These are phyloP conservation scores for Pichia cactophila DNA, from an alignment of 1,139 yeast species.

Conservation along the genomic window DNA sequence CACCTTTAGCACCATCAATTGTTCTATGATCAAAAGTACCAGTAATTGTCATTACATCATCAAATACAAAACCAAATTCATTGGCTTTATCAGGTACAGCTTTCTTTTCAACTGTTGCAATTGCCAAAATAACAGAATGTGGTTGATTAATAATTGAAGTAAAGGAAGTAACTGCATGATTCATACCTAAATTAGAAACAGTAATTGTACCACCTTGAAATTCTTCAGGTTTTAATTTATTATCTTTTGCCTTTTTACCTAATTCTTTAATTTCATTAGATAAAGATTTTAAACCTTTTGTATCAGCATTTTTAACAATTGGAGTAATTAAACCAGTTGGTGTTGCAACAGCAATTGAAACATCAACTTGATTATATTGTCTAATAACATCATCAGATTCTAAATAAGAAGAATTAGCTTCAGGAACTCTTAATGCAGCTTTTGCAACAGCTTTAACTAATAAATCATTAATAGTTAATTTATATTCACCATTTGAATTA, in stretches of 20 bases:
- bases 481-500: conserved; percentile 79
- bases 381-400: conserved; percentile 86
- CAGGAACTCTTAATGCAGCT: conserved; percentile 88
- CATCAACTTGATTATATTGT: conserved; percentile 86
- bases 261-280: conserved; percentile 83
- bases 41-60: conserved; percentile 82
- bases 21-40: conserved; percentile 98
- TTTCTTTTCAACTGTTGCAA: conserved; percentile 87
- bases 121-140: conserved; percentile 86
- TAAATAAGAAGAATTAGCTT: conserved; percentile 90
- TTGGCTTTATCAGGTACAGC: conserved; percentile 90
- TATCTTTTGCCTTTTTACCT: conserved; percentile 93
- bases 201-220: conserved; percentile 99
- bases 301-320: conserved; percentile 78
- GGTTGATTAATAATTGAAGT: conserved; percentile 98
- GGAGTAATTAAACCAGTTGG: conserved; percentile 98
- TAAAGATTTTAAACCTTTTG: conserved; percentile 77
- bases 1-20: conserved; percentile 96
- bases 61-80: conserved; percentile 88
- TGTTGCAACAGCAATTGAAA: conserved; percentile 97
- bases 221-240: conserved; percentile 89
- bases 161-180: conserved; percentile 83
- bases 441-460: conserved; percentile 89
- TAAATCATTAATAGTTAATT: conserved; percentile 88
- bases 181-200: conserved; percentile 98